phyloP scores from a whole-genome alignment of 2,329 filamentous ascomycete genomes.

The Penicillium fuscoglaucum region DNA sequence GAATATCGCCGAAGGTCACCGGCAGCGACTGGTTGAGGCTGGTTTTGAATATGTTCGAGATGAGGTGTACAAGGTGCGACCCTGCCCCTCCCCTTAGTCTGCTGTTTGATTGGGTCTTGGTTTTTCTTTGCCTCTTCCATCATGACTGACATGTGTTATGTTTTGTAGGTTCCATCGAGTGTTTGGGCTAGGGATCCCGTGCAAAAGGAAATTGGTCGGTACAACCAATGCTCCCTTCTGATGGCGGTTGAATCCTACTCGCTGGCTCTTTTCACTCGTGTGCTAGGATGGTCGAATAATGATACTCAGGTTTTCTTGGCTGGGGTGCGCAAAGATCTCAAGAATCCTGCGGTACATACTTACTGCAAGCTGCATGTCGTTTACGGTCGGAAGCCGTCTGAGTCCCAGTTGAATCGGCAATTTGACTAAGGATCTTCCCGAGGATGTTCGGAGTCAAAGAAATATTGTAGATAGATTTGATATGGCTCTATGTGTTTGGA shows the following conservation, averaged over 20 bases:
- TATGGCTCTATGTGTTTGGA: neutral
- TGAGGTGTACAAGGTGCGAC: slow-evolving; percentile 44
- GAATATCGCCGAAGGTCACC: slow-evolving; percentile 39
- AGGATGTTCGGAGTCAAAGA: slow-evolving; percentile 2
- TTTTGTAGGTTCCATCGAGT: slow-evolving; percentile 47
- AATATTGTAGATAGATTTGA: neutral
- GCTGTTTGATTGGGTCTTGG: neutral
- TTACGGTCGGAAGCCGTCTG: slow-evolving; percentile 39
- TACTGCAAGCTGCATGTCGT: slow-evolving; percentile 38
- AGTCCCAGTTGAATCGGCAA: slow-evolving; percentile 28
- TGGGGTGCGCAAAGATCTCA: slow-evolving; percentile 41
- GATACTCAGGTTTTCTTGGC: slow-evolving; percentile 43
- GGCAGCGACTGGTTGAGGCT: slow-evolving; percentile 49
- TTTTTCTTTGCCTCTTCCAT: neutral
- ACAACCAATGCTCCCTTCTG: slow-evolving; percentile 33
- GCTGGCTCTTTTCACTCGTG: slow-evolving; percentile 33
- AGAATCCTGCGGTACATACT: slow-evolving; percentile 39
- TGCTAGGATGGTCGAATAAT: slow-evolving; percentile 39
- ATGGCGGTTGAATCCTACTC: slow-evolving; percentile 36
- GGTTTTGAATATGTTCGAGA: slow-evolving; percentile 57
- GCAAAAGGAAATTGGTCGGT: slow-evolving; percentile 45
- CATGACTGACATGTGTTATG: neutral
- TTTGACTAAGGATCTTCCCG: slow-evolving; percentile 8
- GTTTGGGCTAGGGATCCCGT: slow-evolving; percentile 51
- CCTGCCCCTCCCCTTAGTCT: neutral